These are phyloP conservation scores for Alnus glutinosa DNA, from an alignment of 306 rosid species.

Conservation along the genomic window DNA sequence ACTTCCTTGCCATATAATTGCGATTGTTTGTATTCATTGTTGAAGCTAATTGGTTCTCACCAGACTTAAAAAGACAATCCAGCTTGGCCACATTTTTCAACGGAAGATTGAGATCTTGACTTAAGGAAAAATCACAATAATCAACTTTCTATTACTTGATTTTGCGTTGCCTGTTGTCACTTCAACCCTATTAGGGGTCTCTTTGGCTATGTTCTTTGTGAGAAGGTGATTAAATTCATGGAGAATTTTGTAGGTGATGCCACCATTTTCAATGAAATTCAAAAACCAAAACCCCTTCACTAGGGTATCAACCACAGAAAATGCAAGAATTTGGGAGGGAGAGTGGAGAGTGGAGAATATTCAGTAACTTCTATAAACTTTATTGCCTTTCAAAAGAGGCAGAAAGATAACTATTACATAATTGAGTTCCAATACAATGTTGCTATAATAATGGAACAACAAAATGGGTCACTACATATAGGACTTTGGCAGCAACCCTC, in stretches of 20 bases:
- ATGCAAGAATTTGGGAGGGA: no score
- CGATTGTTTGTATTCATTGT: not conserved
- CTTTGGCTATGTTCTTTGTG: no score
- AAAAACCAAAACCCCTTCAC: no score
- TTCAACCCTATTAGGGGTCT: not conserved
- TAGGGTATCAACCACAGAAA: no score
- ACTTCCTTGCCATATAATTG: not conserved
- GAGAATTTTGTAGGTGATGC: no score
- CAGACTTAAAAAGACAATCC: not conserved
- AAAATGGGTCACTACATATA: slow-evolving; percentile 36
- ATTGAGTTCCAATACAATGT: slow-evolving; percentile 26
- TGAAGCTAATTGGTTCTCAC: not conserved
- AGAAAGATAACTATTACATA: slow-evolving; percentile 7
- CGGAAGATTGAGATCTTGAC: not conserved
- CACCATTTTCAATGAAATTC: no score
- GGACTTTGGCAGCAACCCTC: slow-evolving; percentile 43
- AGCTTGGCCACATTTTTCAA: not conserved
- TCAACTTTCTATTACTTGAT: not conserved
- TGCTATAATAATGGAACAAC: slow-evolving; percentile 26
- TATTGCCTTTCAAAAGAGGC: no score
- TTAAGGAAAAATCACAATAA: not conserved
- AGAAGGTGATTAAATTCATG: no score
- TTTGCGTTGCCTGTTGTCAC: not conserved
- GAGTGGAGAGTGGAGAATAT: no score
- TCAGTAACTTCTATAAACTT: no score